These are phyloP conservation scores for Leccinum longicurvipes DNA, from an alignment of 768 basidiomycete species.

Conservation along the genomic window DNA sequence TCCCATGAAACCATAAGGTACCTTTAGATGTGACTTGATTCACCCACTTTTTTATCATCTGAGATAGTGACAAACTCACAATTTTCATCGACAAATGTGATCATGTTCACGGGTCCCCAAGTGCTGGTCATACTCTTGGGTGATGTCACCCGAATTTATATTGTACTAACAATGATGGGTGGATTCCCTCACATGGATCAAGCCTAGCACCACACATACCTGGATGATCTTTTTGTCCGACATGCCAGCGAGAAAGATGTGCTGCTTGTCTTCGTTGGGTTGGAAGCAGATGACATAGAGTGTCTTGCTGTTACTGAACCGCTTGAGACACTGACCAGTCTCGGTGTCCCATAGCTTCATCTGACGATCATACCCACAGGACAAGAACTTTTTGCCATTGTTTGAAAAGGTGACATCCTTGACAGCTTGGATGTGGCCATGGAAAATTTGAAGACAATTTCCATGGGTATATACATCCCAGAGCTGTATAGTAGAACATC, in stretches of 20 bases:
- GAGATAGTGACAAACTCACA: slow-evolving; percentile 96
- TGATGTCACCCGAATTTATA: slow-evolving; percentile 90
- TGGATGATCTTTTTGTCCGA: slow-evolving; percentile 99
- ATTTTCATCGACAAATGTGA: slow-evolving; percentile 98
- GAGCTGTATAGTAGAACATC: slow-evolving; percentile 47
- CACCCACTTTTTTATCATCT: slow-evolving; percentile 99
- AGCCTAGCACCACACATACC: slow-evolving; percentile 43
- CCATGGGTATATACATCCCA: slow-evolving; percentile 99
- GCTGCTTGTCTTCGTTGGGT: slow-evolving; percentile 93
- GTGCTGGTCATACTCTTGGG: slow-evolving; percentile 98
- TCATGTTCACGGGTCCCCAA: slow-evolving; percentile 97
- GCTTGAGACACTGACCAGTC: slow-evolving; percentile 94
- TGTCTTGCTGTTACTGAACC: slow-evolving; percentile 96
- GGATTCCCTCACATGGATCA: background rate
- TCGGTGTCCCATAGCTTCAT: slow-evolving; percentile 99
- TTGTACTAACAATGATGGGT: slow-evolving; percentile 65
- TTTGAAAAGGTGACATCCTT: slow-evolving; percentile 97
- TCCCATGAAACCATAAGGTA: slow-evolving; percentile 98
- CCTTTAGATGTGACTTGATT: slow-evolving; percentile 85
- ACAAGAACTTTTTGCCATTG: slow-evolving; percentile 84
- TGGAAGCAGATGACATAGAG: slow-evolving; percentile 95
- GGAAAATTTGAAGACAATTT: slow-evolving; percentile 94
- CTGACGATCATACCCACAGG: slow-evolving; percentile 91
- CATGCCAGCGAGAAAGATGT: slow-evolving; percentile 98
- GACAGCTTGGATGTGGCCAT: slow-evolving; percentile 94